Evolutionary conservation across 164 flowering plant species (phyloP).

Genomic region (Vitis labrusca): DNA sequence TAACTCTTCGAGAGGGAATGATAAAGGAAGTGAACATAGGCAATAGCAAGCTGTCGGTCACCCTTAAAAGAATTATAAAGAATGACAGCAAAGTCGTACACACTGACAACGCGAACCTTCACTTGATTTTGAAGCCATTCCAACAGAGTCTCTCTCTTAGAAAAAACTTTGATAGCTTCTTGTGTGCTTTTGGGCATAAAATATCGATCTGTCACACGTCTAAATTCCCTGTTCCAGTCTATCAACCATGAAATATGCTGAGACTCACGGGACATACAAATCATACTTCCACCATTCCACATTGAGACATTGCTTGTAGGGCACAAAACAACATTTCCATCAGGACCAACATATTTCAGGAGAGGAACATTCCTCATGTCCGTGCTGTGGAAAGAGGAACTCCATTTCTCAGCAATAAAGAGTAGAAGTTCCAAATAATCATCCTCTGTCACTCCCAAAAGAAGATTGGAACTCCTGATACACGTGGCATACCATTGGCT

Average conservation of each 20-base stretch:
- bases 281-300: background rate
- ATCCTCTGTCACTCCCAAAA: constrained; percentile 33
- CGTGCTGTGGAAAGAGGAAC: constrained; percentile 20
- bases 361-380: constrained; percentile 27
- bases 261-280: constrained; percentile 14
- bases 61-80: constrained; percentile 8
- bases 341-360: constrained; percentile 27
- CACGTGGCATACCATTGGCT: constrained; percentile 60
- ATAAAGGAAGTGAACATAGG: constrained; percentile 43
- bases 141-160: constrained; percentile 12
- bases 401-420: constrained; percentile 37
- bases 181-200: constrained; percentile 40
- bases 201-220: constrained; percentile 8
- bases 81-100: constrained; percentile 29
- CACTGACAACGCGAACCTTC: constrained; percentile 10
- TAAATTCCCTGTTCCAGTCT: constrained; percentile 47
- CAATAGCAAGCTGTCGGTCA: constrained; percentile 26
- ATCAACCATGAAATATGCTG: constrained; percentile 41
- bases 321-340: constrained; percentile 18
- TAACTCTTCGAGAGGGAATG: constrained; percentile 30
- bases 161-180: constrained; percentile 18
- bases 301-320: constrained; percentile 12
- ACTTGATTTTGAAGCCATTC: constrained; percentile 35
- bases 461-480: constrained; percentile 46
- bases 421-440: constrained; percentile 33